Base-by-base conservation (phyloP, 2,329 filamentous ascomycete genomes). In the Sporothrix humicola region DNA sequence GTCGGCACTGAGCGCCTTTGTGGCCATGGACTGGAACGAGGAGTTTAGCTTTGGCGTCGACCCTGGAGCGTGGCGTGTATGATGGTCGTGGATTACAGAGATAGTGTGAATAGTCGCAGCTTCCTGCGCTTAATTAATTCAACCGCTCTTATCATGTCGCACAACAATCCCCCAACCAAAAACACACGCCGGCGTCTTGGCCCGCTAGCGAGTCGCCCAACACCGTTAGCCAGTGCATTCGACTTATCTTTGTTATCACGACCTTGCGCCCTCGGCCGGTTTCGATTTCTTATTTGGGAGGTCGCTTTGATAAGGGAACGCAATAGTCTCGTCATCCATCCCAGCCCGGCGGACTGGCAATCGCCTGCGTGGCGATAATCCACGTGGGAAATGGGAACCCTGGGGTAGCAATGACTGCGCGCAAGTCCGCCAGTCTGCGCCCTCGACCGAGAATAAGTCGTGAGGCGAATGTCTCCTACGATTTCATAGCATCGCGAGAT, bases 1-100 rank as follows among this genome's bases (percentile, higher is more conserved):
- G 4, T 5, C 23, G 23, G 56, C n/a, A 48, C 68, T 50, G 12
- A 26, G 26, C 26, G 48, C 66, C n/a, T 63, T 52, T 26, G 26
- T 71, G 23, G 20, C 70, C 48, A 72, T 72, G 71, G 71, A 72
- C 59, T 72, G 71, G 71, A 56, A 72, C 48, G 59, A 52, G 17
- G 71, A 72, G 59, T 72, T 72, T 26, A 56, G 59, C 31, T 66
- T 72, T 31, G 71, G 59, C 20, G 26, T 69, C 8, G 69, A 59
- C 37, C 42, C 37, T 2, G 37, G 54, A 10, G 54, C 10, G 12
- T 59, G 59, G 37, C 59, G n/a, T 63, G n/a, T 20, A 17, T 2
- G 52, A 20, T 9, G 52, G 13, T 1, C 4, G 6, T 26, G 58
- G 6, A 46, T 37, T 37, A 7, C 31, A 5, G 31, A n/a, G 6